These are phyloP conservation scores for Acanthamoeba quina DNA, from an alignment of 208 protist genomes.

Conservation along the genomic window DNA sequence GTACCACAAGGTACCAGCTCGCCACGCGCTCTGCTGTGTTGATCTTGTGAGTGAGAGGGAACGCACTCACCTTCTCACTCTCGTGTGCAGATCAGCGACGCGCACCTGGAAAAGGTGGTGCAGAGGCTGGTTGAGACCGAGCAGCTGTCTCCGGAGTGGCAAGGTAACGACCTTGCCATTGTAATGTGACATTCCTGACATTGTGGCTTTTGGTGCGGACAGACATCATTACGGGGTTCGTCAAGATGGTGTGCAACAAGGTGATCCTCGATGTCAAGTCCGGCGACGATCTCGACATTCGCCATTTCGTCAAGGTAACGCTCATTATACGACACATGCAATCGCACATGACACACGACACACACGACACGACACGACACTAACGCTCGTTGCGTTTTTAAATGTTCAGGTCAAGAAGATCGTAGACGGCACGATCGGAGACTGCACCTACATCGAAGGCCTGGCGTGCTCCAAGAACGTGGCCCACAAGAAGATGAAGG, in stretches of 20 bases:
- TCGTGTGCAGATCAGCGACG: neutral
- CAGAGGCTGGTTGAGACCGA: conserved; percentile 14
- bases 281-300: conserved; percentile 78
- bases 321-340: neutral
- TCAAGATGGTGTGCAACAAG: conserved; percentile 33
- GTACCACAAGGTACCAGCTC: conserved; percentile 16
- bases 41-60: neutral
- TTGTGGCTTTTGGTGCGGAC: neutral
- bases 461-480: conserved; percentile 83
- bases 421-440: conserved; percentile 46
- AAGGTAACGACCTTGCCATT: neutral
- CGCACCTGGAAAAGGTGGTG: neutral
- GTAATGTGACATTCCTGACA: neutral
- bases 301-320: conserved; percentile 79
- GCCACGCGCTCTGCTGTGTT: neutral
- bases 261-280: conserved; percentile 71
- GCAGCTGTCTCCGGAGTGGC: conserved; percentile 1
- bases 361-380: neutral
- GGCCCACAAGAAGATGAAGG: conserved; percentile 84
- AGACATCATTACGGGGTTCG: conserved; percentile 70
- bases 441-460: conserved; percentile 81
- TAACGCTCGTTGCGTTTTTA: too few species aligned
- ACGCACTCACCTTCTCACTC: neutral
- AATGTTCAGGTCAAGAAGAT: conserved; percentile 73
- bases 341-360: neutral